Conservation (phyloP, 2,329 filamentous ascomycete species). For the Arachnomyces sp. region DNA sequence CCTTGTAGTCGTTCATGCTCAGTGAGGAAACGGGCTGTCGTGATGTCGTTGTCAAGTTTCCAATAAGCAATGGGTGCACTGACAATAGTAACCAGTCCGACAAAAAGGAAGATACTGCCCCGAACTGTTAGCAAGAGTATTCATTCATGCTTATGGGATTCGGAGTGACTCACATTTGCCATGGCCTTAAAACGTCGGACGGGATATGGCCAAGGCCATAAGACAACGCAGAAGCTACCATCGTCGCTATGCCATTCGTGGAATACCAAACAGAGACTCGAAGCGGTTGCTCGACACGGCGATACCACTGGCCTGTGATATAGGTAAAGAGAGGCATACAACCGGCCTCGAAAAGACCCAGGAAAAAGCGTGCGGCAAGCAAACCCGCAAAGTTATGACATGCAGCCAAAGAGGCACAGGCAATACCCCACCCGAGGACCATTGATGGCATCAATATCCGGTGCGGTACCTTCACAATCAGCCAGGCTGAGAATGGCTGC, state of each 20-base stretch:
- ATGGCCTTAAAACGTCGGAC: slow-evolving; percentile 35
- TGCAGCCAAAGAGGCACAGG: slow-evolving; percentile 42
- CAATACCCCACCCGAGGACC: slow-evolving; percentile 43
- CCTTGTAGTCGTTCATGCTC: slow-evolving; percentile 40
- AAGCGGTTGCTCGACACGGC: slow-evolving; percentile 52
- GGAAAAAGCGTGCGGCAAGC: slow-evolving; percentile 45
- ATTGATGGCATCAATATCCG: slow-evolving; percentile 50
- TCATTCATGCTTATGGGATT: slow-evolving; percentile 1
- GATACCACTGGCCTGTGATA: slow-evolving; percentile 42
- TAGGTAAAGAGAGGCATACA: slow-evolving; percentile 40
- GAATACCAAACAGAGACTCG: slow-evolving; percentile 61
- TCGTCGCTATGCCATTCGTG: slow-evolving; percentile 52
- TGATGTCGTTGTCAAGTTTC: slow-evolving; percentile 51
- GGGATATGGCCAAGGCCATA: slow-evolving; percentile 52
- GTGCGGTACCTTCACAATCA: slow-evolving; percentile 56
- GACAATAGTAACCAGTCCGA: slow-evolving; percentile 53
- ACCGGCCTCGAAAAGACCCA: slow-evolving; percentile 48
- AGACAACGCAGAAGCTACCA: slow-evolving; percentile 50
- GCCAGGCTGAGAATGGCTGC: slow-evolving; percentile 53
- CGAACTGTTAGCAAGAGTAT: slow-evolving; percentile 2
- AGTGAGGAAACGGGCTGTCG: slow-evolving; percentile 43
- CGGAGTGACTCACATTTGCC: slow-evolving; percentile 40
- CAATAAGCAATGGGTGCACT: slow-evolving; percentile 54
- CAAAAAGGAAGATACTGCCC: slow-evolving; percentile 52
- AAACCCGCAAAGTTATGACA: slow-evolving; percentile 41